Conservation (phyloP, 2,329 filamentous ascomycete genomes). For the Alternaria consortialis region DNA sequence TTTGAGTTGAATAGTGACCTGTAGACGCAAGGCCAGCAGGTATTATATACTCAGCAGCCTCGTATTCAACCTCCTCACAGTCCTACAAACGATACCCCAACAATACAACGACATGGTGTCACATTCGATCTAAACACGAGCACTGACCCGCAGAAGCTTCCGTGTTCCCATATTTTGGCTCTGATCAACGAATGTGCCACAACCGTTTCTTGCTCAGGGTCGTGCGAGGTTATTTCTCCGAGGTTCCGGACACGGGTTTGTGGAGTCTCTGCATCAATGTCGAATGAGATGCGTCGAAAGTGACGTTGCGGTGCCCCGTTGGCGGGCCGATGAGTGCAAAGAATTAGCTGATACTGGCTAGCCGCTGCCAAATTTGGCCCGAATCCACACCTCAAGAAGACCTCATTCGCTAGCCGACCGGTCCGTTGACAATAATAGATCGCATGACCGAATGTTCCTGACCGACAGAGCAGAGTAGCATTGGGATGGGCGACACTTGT, state of each 20-base stretch:
- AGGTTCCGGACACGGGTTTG: neutral
- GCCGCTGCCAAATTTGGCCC: slow-evolving; percentile 3
- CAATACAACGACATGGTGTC: slow-evolving; percentile 31
- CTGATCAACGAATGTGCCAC: slow-evolving; percentile 6
- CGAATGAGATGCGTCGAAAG: slow-evolving; percentile 8
- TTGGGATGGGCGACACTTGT: slow-evolving; percentile 12
- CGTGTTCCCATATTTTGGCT: slow-evolving; percentile 20
- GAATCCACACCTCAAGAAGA: neutral
- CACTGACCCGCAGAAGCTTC: slow-evolving; percentile 8
- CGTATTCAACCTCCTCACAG: neutral
- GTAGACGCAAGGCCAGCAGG: slow-evolving; percentile 1
- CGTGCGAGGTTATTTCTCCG: neutral
- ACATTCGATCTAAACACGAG: slow-evolving; percentile 27
- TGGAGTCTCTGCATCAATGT: slow-evolving; percentile 6
- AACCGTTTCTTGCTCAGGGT: slow-evolving; percentile 1
- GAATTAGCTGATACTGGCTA: slow-evolving; percentile 2
- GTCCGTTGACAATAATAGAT: slow-evolving; percentile 9
- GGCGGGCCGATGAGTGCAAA: neutral
- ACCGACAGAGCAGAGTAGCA: neutral
- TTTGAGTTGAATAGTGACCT: slow-evolving; percentile 6
- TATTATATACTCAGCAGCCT: slow-evolving; percentile 25
- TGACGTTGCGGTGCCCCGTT: slow-evolving; percentile 8
- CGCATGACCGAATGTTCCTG: neutral
- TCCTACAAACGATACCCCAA: neutral
- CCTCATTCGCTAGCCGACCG: neutral